Conservation (phyloP, 1,284 basidiomycete species). For the Cerrena zonata region DNA sequence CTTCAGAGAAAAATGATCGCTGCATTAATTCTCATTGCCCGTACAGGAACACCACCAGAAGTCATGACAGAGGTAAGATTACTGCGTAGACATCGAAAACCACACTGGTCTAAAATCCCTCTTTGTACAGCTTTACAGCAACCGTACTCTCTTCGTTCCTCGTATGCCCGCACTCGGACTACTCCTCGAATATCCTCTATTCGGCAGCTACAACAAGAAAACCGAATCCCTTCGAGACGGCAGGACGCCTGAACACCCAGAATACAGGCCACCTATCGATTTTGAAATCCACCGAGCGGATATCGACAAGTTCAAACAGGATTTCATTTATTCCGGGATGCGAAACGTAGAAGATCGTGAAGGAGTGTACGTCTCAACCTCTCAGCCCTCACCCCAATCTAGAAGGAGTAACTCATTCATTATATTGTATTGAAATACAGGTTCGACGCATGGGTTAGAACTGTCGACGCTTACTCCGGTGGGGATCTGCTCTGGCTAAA, state of each 20-base stretch:
- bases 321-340: constrained; percentile 80
- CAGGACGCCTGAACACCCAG: constrained; percentile 42
- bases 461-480: constrained; percentile 64
- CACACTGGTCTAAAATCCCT: not conserved
- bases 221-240: constrained; percentile 59
- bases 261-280: constrained; percentile 64
- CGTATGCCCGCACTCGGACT: constrained; percentile 96
- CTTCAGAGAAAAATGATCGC: constrained; percentile 95
- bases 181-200: constrained; percentile 89
- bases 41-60: constrained; percentile 69
- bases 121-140: constrained; percentile 51
- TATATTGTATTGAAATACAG: constrained; percentile 36
- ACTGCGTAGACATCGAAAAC: not conserved
- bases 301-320: constrained; percentile 78
- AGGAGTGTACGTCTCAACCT: constrained; percentile 67
- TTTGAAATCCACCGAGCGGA: constrained; percentile 59
- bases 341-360: constrained; percentile 75
- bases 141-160: constrained; percentile 80
- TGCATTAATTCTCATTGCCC: constrained; percentile 71
- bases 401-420: not conserved
- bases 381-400: constrained; percentile 1
- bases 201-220: constrained; percentile 71
- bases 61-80: constrained; percentile 64
- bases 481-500: constrained; percentile 69
- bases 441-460: constrained; percentile 72